Base-by-base conservation (phyloP, 371 early-diverging fungal genomes). In the Mortierella sp. region DNA sequence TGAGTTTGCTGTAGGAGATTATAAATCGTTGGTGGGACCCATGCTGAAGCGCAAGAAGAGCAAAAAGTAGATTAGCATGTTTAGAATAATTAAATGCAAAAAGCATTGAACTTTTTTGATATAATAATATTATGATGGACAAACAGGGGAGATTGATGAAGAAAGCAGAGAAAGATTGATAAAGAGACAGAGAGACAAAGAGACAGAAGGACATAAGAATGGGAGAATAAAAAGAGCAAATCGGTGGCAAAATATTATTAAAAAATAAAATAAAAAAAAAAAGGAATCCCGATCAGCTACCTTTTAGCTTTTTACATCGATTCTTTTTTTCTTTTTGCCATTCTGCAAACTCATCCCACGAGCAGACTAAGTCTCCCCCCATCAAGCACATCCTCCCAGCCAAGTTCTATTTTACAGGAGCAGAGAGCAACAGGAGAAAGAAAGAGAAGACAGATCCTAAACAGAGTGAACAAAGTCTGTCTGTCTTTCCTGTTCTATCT, bases 1-100 rank as follows among this genome's bases (percentile, higher is more conserved):
- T 70, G 87, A 87, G 83, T 87, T 87, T 83, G 84, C 87, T 0
- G 87, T 87, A 9, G 87, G 87, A 32, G 84, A 84, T 66, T 76
- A 84, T 55, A 83, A 79, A 49, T 79, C 80, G 2, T 64, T 79
- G 53, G 74, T 79, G 28, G 80, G 80, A 8, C 80, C 80, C 12
- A 70, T 73, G 80, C 34, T 70, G 26, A 79, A 79, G 61, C 73
- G 73, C 62, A 79, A 79, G 65, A 79, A 79, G 70, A 51, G 63
- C 56, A 70, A 74, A 61, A 54, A 75, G 53, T 63, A 63, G n/a
- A n/a, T n/a, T n/a, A n/a, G n/a, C n/a, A n/a, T n/a, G n/a, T n/a
- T n/a, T n/a, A n/a, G n/a, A n/a, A n/a, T n/a, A n/a, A n/a, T n/a
- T n/a, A n/a, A n/a, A n/a, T n/a, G n/a, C n/a, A n/a, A n/a, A n/a